Evolutionary conservation across 176 grass and related monocot species (phyloP), one percentile per base, ranked within the genome.

Genomic region (Oryza australiensis): DNA sequence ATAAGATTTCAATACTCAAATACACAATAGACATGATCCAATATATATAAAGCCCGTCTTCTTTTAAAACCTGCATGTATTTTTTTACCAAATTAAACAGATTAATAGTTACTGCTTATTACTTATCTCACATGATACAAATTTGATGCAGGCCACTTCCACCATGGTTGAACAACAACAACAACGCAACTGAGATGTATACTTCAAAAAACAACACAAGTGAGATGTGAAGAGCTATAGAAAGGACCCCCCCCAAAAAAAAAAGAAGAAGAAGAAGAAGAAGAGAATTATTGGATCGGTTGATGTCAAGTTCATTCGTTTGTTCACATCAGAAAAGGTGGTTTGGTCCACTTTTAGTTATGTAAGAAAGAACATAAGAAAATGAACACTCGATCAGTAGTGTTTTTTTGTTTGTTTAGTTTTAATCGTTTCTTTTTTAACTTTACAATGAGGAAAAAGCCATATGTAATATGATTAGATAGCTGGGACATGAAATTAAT

Each of bases 61-160:
- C 35, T 55, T 55, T 55, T 20, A 53, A 53, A 55, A 75, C 48
- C 20, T 75, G 48, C 9, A 23, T 6, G 13, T 13, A 46, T 8
- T 10, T 1, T 51, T 49, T 55, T 13, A 12, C 11, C 18, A 55
- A 22, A 55, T 55, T 22, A 75, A 24, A 64, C 57, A 68, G 3
- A 53, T 45, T 13, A 14, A 66, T 30, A 4, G 15, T 73, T 29
- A 18, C 9, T 62, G 14, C 15, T 18, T 46, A 37, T 37, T 37
- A 11, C 27, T 66, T 72, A 48, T 14, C 42, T 78, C 18, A 73
- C 12, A 26, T 78, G 35, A 65, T 40, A 66, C 2, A 30, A 12
- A 42, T 37, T 62, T 48, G 5, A 24, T 86, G 90, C 88, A 96
- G 93, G 23, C 90, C 90, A 81, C 77, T 92, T 63, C 86, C 88